A percentile compares a stretch with the other conserved stretches of the same genome.
These are phyloP conservation scores for Suillus subalutaceus DNA, from an alignment of 768 basidiomycete genomes.

Conservation along the genomic window DNA sequence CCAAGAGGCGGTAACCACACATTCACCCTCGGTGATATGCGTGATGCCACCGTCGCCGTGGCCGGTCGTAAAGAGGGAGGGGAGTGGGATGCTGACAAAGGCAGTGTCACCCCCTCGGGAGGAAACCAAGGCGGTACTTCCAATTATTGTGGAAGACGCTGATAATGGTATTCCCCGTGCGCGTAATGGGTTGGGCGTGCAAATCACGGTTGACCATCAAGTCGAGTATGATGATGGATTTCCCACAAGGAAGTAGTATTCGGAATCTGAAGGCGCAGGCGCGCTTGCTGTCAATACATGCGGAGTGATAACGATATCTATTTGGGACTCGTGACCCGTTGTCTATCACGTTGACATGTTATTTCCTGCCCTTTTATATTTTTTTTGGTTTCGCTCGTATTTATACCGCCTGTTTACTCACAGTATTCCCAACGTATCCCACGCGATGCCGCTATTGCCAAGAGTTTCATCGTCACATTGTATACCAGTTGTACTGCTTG, in stretches of 20 bases:
- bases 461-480: background rate
- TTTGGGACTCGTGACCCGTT: background rate
- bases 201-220: conserved; percentile 59
- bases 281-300: background rate
- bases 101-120: conserved; percentile 41
- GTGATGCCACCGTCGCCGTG: conserved; percentile 55
- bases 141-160: conserved; percentile 35
- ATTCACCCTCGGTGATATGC: conserved; percentile 52
- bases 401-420: conserved; percentile 3
- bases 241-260: conserved; percentile 20
- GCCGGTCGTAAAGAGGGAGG: conserved; percentile 50
- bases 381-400: background rate
- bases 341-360: background rate
- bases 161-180: conserved; percentile 21
- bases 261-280: background rate
- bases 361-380: background rate
- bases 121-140: conserved; percentile 38
- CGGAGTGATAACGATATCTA: background rate
- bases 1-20: conserved; percentile 30
- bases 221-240: conserved; percentile 48
- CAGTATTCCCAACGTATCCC: background rate
- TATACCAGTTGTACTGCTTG: conserved; percentile 3
- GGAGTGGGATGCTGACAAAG: conserved; percentile 39
- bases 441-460: background rate
- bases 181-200: conserved; percentile 46